Base-by-base conservation (phyloP, 345 rosid genomes). In the Eucalyptus guilfoylei region DNA sequence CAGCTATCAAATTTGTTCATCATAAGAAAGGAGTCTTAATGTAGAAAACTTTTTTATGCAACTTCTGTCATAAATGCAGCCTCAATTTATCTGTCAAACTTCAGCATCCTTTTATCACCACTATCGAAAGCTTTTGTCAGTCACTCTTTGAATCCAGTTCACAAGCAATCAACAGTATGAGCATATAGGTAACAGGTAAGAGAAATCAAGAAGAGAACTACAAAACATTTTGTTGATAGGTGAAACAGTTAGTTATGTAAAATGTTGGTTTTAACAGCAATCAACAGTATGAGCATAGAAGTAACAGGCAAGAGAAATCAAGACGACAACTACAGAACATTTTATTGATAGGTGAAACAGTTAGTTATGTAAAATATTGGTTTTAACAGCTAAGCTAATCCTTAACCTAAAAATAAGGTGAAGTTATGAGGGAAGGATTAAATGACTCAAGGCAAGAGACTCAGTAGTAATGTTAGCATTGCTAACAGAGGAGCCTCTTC, bases 1-100 rank as follows among this genome's bases (percentile, higher is more conserved):
- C 95, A 87, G 95, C 99, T 97, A 90, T 90, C 49, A 91, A 76
- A 76, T 76, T 76, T 76, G 47, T 76, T 76, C 47, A 76, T 11
- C 2, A 40, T 42, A 40, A 40, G 47, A 76, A 23, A 40, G 44
- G 47, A 76, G 47, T 21, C 28, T 40, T 21, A 76, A 76, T 76
- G 44, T 21, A 76, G 47, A 40, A 21, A 76, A 6, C 45, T 76
- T 76, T 76, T 76, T 76, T 40, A 76, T 40, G 85, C 85, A 40
- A 76, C 16, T 76, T 40, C 28, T 76, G 47, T 40, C 30, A 40
- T 40, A 21, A 37, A 76, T 76, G 85, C 85, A 76, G 47, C 47
- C 15, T 76, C 47, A 76, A 76, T 40, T 76, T 37, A 42, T 40
- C 7, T 76, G 47, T 76, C 85, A 76, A 76, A 76, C 47, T 76